Percentiles rank a stretch among this genome's conserved stretches.
These are phyloP conservation scores for Zymoseptoria crescenta DNA, from an alignment of 2,329 filamentous ascomycete species.

Conservation along the genomic window DNA sequence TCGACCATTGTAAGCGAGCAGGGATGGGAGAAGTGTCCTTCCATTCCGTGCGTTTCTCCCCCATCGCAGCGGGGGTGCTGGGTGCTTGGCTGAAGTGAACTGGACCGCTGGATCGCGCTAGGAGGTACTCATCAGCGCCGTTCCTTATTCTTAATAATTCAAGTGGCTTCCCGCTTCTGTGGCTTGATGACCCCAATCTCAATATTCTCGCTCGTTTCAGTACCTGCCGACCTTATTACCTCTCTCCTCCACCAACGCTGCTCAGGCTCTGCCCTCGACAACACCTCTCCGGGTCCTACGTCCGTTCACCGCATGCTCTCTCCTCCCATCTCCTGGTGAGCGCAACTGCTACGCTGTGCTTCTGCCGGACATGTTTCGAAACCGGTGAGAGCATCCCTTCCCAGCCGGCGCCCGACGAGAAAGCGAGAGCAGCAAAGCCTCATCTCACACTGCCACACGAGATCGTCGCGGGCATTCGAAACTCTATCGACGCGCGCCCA, in stretches of 20 bases:
- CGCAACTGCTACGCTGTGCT: conserved; percentile 10
- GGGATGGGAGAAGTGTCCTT: not conserved
- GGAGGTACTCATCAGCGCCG: not conserved
- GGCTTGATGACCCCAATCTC: no score
- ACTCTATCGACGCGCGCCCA: conserved; percentile 7
- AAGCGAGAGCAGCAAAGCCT: conserved; percentile 1
- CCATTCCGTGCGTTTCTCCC: not conserved
- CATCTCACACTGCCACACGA: conserved; percentile 13
- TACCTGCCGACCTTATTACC: conserved; percentile 10
- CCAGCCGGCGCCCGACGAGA: conserved; percentile 4
- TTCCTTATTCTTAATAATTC: no score
- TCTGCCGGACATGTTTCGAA: conserved; percentile 38
- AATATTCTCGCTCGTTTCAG: conserved; percentile 12
- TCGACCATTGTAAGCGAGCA: not conserved
- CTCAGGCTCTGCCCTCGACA: conserved; percentile 3
- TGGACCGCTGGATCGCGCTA: not conserved
- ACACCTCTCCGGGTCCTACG: conserved; percentile 5
- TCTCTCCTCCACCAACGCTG: conserved; percentile 6
- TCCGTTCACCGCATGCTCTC: not conserved
- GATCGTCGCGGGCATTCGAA: conserved; percentile 12
- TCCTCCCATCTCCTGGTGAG: not conserved
- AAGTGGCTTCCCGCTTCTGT: conserved; percentile 15
- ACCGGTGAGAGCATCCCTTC: conserved; percentile 34
- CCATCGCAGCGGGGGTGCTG: not conserved
- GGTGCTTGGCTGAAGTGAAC: not conserved